A percentile compares a stretch with the other conserved stretches of the same genome.
Evolutionary conservation across 108 stramenopile genomes (phyloP).

Genomic region (Parmales sp.): DNA sequence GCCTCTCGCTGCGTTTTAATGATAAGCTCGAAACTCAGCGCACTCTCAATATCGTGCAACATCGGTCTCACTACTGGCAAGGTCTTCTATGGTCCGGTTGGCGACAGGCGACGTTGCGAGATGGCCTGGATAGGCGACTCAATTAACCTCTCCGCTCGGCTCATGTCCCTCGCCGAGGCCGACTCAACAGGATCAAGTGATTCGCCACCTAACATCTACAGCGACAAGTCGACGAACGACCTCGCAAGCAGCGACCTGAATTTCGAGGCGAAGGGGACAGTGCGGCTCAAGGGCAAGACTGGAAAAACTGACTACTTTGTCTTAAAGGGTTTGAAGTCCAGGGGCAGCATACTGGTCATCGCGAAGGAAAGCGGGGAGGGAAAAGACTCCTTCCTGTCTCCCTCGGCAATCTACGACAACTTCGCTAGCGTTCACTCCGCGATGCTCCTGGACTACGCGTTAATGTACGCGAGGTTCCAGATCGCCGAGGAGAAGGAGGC

Average conservation of each 20-base stretch:
- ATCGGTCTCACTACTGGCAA: slow-evolving; percentile 7
- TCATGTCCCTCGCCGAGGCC: neutral
- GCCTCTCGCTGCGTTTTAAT: neutral
- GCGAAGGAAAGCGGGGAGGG: no score
- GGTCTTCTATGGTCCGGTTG: slow-evolving; percentile 4
- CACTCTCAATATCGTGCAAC: neutral
- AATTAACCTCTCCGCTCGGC: neutral
- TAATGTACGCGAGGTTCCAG: no score
- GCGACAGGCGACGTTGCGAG: neutral
- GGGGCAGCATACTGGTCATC: neutral
- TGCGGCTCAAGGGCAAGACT: slow-evolving; percentile 3
- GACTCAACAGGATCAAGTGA: no score
- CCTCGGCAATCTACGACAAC: neutral
- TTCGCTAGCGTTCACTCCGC: neutral
- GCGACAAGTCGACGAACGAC: neutral
- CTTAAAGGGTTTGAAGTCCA: neutral
- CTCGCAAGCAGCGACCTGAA: neutral
- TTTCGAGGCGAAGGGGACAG: neutral
- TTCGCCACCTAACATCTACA: neutral
- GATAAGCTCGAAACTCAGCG: neutral
- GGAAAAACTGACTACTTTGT: neutral
- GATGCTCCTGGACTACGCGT: neutral
- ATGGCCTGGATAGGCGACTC: slow-evolving; percentile 8
- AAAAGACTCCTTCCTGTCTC: no score
- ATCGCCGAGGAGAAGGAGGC: no score